Percentiles rank a stretch among this genome's conserved stretches.
These are phyloP conservation scores for Cordyceps cicadae DNA, from an alignment of 2,329 filamentous ascomycete species.

Conservation along the genomic window DNA sequence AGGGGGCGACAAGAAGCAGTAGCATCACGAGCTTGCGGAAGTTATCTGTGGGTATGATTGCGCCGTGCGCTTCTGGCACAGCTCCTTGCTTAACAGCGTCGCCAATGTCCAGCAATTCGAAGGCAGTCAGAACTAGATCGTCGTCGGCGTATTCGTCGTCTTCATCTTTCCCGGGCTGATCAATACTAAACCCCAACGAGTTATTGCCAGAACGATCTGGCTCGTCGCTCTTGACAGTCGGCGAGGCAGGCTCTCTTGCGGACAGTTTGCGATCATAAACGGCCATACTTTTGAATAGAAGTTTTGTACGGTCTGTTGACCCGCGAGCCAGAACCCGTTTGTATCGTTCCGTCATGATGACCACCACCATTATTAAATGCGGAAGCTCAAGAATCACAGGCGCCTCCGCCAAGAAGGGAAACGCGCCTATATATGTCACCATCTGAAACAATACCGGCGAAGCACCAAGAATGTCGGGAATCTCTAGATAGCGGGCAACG, in stretches of 20 bases:
- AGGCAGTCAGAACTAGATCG: conserved; percentile 58
- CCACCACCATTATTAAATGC: conserved; percentile 63
- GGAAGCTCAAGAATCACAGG: conserved; percentile 62
- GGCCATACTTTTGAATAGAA: conserved; percentile 64
- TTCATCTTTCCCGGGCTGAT: conserved; percentile 33
- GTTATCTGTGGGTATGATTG: conserved; percentile 66
- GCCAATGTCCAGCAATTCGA: conserved; percentile 58
- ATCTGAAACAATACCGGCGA: conserved; percentile 65
- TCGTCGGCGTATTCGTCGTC: conserved; percentile 42
- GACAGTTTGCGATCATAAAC: conserved; percentile 57
- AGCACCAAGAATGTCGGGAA: conserved; percentile 60
- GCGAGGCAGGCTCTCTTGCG: conserved; percentile 17
- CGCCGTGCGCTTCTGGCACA: conserved; percentile 45
- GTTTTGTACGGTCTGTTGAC: conserved; percentile 49
- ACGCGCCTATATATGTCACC: conserved; percentile 62
- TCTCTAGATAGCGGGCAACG: conserved; percentile 61
- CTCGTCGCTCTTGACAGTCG: neutral
- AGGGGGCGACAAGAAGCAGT: conserved; percentile 56
- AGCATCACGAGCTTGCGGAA: conserved; percentile 63
- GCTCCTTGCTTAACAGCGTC: conserved; percentile 50
- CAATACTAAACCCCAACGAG: conserved; percentile 36
- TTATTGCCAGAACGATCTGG: neutral
- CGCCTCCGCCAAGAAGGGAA: conserved; percentile 63
- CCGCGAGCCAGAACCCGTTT: conserved; percentile 52
- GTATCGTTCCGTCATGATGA: conserved; percentile 64